These are phyloP conservation scores for Boletus sp. DNA, from an alignment of 768 basidiomycete genomes.

Conservation along the genomic window DNA sequence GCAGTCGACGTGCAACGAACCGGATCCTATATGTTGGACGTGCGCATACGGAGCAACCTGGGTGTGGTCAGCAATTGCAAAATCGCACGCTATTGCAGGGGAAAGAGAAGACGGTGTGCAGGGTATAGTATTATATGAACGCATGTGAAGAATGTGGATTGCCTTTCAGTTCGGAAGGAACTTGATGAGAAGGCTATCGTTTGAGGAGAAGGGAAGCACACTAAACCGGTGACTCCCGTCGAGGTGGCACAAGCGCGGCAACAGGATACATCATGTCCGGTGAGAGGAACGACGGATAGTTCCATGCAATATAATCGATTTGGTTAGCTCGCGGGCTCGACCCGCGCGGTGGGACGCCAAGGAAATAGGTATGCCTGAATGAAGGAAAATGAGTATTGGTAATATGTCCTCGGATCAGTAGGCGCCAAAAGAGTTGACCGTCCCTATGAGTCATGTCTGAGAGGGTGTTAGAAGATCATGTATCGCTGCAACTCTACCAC, in stretches of 20 bases:
- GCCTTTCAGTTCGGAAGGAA: constrained; percentile 24
- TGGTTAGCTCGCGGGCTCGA: neutral
- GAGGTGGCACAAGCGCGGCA: constrained; percentile 5
- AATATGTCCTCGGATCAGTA: constrained; percentile 14
- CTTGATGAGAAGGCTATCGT: constrained; percentile 15
- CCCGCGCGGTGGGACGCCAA: neutral
- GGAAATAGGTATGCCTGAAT: constrained; percentile 1
- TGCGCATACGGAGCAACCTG: constrained; percentile 1
- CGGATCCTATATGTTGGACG: constrained; percentile 3
- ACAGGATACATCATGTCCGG: constrained; percentile 1
- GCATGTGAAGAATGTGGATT: constrained; percentile 15
- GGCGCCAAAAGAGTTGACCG: neutral
- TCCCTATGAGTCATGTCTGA: neutral
- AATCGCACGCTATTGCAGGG: constrained; percentile 12
- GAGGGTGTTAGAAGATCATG: neutral
- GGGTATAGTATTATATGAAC: neutral
- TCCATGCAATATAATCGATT: neutral
- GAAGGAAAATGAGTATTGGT: neutral
- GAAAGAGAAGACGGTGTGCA: constrained; percentile 1
- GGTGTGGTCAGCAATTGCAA: constrained; percentile 13
- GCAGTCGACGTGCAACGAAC: neutral
- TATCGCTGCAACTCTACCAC: constrained; percentile 1
- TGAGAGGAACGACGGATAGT: neutral
- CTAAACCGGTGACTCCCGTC: constrained; percentile 6
- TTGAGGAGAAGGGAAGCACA: constrained; percentile 11